Percentiles rank a stretch among this genome's conserved stretches.
phyloP scores from a whole-genome alignment of 306 rosid species.

The Corylus americana region DNA sequence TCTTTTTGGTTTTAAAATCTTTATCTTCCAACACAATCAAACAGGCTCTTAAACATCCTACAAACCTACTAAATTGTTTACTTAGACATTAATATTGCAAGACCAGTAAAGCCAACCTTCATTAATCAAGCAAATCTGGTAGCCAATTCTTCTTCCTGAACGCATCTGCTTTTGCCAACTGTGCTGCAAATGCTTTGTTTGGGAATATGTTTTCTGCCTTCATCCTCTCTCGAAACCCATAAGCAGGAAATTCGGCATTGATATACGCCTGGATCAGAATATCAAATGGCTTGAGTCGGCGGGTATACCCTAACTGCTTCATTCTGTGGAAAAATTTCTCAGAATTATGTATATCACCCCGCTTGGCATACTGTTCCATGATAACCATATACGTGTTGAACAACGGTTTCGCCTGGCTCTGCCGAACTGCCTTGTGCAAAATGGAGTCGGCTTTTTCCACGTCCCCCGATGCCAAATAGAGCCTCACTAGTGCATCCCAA shows the following conservation, averaged over 20 bases:
- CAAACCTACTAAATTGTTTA: not conserved
- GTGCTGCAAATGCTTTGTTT: not conserved
- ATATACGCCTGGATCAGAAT: conserved; percentile 23
- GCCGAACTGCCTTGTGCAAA: conserved; percentile 7
- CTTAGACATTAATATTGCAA: not conserved
- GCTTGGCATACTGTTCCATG: conserved; percentile 26
- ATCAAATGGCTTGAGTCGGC: conserved; percentile 16
- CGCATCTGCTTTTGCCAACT: conserved; percentile 11
- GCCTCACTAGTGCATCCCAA: conserved; percentile 29
- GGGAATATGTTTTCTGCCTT: conserved; percentile 28
- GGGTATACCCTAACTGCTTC: conserved; percentile 8
- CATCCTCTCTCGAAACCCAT: conserved; percentile 28
- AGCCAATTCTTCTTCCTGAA: conserved; percentile 10
- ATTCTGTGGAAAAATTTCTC: conserved; percentile 28
- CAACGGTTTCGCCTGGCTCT: not conserved
- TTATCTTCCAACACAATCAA: no score
- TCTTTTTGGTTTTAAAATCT: no score
- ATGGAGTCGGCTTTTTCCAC: conserved; percentile 23
- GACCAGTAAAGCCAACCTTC: not conserved
- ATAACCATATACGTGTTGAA: conserved; percentile 16
- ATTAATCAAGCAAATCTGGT: conserved; percentile 1
- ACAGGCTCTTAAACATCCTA: not conserved
- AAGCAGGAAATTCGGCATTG: conserved; percentile 25
- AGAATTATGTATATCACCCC: conserved; percentile 27
- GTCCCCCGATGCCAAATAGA: conserved; percentile 15